Base-by-base conservation (phyloP, 1,284 basidiomycete species). In the Abortiporus biennis region DNA sequence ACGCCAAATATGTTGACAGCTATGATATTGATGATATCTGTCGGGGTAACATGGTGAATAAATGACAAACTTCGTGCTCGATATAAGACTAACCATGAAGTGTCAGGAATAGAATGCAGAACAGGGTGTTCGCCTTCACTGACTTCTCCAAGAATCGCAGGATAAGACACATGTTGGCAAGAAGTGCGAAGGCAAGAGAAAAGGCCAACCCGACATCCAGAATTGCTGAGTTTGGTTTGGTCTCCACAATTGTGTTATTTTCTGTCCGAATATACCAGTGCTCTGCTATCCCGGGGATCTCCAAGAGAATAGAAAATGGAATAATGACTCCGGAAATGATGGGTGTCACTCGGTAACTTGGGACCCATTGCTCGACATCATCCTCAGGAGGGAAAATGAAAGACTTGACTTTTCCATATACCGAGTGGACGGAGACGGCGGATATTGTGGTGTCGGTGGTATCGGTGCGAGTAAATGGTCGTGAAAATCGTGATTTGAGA, bases 241-340 rank as follows among this genome's bases (percentile, higher is more conserved):
- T 68, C 24, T 80, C 72, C 3, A 82, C 61, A 3, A 67, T 65
- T 21, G 64, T 37, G 46, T 69, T 62, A 17, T 63, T 61, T n/a
- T 68, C 61, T 0, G 74, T 83, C 22, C 67, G 68, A 41, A 82
- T 71, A 53, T 85, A 85, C 85, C 85, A 86, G 30, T 62, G 62
- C 43, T 68, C 78, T 0, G 85, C 89, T 17, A 89, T 58, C 12
- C 83, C 83, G 0, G 86, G 87, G 34, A 91, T 85, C 54, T 87
- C 86, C 21, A 92, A 69, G 15, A 92, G 68, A 45, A 92, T 87
- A 12, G 78, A 74, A 53, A 91, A 87, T 0, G 87, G 87, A 15
- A 88, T 78, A 24, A 82, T 54, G 13, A 86, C 65, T 6, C 86
- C 87, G 6, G 80, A 77, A 16, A 88, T 47, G 41, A 89, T 81